Base-by-base conservation (phyloP, 2,329 filamentous ascomycete species). In the Phoma sp. region DNA sequence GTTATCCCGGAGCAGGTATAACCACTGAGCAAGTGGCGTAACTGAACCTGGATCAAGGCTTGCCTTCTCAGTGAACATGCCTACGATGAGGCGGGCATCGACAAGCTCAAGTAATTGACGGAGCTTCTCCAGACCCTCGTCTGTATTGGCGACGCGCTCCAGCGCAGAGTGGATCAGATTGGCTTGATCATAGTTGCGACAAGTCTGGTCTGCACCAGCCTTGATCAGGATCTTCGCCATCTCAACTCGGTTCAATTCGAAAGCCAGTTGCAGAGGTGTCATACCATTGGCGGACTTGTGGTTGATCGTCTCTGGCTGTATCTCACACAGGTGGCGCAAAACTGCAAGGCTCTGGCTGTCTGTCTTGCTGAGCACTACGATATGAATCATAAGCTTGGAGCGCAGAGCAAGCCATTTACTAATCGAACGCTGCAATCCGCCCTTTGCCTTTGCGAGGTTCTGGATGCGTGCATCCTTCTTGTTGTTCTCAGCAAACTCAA, bases 221-320 rank as follows among this genome's bases (percentile, higher is more conserved):
- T 81, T 77, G 45, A 93, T 80, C 32, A 96, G 80, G 0, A 85
- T 77, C 64, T 84, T 83, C 13, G 83, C 82, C 18, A 83, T 81
- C 1, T 84, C 76, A 13, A 80, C 62, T 18, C 82, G 81, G 9
- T 83, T 81, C 3, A 84, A 74, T 2, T 79, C 74, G 57, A 86
- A 88, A 1, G 90, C 89, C 8, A 90, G 70, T 51, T 86, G 81
- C 1, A 96, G 78, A 1, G 91, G 90, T 0, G 89, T 93, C 45
- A 82, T 77, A 0, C 85, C 85, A 7, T 77, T 67, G 3, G 40
- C 50, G 1, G 78, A 84, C 64, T 85, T 89, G 44, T 82, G 79
- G 52, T 91, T 84, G 1, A 96, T 65, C 1, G 80, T 81, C 2
- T 82, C 77, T 0, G 90, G 89, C 52, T 82, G 80, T 9, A 81